These are phyloP conservation scores for Blastocrithidia nonstop DNA, from an alignment of 208 protist genomes.

Conservation along the genomic window DNA sequence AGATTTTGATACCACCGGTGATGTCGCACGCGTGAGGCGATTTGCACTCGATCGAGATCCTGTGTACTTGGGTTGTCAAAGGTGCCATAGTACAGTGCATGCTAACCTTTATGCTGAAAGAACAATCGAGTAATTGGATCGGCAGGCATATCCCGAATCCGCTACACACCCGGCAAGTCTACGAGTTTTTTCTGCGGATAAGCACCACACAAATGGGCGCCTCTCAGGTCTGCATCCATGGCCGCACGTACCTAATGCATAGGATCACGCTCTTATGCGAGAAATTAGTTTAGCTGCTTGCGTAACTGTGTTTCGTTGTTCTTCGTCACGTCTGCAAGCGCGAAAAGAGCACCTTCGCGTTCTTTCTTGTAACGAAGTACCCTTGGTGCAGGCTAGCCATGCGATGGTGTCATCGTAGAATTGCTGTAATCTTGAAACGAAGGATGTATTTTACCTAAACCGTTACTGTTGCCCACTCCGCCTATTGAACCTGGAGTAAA, in stretches of 20 bases:
- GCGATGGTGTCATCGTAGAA: constrained; percentile 1
- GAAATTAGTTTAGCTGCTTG: constrained; percentile 60
- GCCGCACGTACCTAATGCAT: constrained; percentile 5
- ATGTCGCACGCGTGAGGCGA: constrained; percentile 59
- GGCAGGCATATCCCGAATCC: constrained; percentile 61
- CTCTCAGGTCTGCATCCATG: constrained; percentile 2
- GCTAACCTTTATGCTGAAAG: constrained; percentile 85
- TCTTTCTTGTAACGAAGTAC: constrained; percentile 25
- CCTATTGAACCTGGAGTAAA: constrained; percentile 6
- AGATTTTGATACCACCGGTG: constrained; percentile 62
- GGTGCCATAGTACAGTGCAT: constrained; percentile 83
- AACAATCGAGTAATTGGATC: constrained; percentile 86
- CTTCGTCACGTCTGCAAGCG: constrained; percentile 47
- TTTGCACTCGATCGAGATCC: constrained; percentile 71
- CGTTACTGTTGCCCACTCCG: constrained; percentile 3
- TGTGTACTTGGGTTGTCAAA: constrained; percentile 59
- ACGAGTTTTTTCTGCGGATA: constrained; percentile 28
- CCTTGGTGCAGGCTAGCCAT: constrained; percentile 4
- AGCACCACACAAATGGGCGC: neutral
- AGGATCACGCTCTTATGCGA: constrained; percentile 55
- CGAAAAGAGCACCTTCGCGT: constrained; percentile 63
- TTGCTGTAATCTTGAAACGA: neutral
- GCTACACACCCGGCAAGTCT: constrained; percentile 72
- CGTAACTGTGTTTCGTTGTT: constrained; percentile 49
- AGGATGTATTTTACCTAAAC: neutral